Evolutionary conservation across 768 basidiomycete genomes (phyloP), one percentile per base, ranked within the genome.

Genomic region (Fomitopsis serialis): DNA sequence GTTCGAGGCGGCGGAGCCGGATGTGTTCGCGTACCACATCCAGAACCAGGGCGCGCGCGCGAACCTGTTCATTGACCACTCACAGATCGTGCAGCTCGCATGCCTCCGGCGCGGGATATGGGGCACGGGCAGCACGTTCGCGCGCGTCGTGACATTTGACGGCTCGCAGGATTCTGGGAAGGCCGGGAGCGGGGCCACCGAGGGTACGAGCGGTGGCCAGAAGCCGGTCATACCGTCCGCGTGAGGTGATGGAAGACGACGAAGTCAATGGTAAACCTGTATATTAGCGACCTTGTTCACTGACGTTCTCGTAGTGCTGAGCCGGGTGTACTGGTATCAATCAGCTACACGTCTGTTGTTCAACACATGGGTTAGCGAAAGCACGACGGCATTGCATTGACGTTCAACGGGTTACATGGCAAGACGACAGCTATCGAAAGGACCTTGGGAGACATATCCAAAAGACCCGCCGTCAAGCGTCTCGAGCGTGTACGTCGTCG

Each of bases 401-500:
- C n/a, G n/a, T n/a, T n/a, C n/a, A n/a, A n/a, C n/a, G n/a, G n/a
- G n/a, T n/a, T n/a, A n/a, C n/a, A n/a, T n/a, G n/a, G n/a, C n/a
- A n/a, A n/a, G n/a, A n/a, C n/a, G n/a, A n/a, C n/a, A n/a, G n/a
- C n/a, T n/a, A n/a, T n/a, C n/a, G n/a, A n/a, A n/a, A n/a, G n/a
- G n/a, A n/a, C n/a, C n/a, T n/a, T n/a, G n/a, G n/a, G n/a, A n/a
- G n/a, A n/a, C n/a, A n/a, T n/a, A n/a, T n/a, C n/a, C n/a, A n/a
- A n/a, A n/a, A 58, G 85, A 81, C 49, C 72, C 52, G 1, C 84
- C 85, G 45, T 79, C 87, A 80, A 59, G 54, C 11, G 58, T 60
- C 29, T 62, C 58, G 4, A 62, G 43, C 2, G 56, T 50, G 47
- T 52, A 59, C 11, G 60, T 48, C 9, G 36, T 19, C 61, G 50